phyloP scores from a whole-genome alignment of 1,284 basidiomycete species.

The Xerocomus minutiporus region DNA sequence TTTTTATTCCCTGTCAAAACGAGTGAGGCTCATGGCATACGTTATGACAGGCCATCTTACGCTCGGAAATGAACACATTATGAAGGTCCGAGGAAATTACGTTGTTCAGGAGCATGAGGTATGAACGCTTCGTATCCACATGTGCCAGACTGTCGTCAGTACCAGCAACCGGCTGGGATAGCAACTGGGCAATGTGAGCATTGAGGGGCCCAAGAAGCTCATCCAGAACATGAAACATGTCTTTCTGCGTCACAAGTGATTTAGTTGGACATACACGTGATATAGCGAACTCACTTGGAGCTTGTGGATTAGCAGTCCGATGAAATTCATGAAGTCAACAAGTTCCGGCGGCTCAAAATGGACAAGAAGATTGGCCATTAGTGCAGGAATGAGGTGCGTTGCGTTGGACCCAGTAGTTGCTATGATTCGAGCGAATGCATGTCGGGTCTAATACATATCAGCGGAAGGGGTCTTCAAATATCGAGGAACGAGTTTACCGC shows the following conservation, averaged over 20 bases:
- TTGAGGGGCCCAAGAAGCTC: conserved; percentile 86
- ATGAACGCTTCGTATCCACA: conserved; percentile 86
- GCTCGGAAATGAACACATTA: conserved; percentile 80
- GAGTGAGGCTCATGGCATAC: conserved; percentile 10
- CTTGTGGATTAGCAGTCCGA: conserved; percentile 86
- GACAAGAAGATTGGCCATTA: conserved; percentile 86
- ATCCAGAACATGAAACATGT: conserved; percentile 84
- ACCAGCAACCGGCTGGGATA: conserved; percentile 81
- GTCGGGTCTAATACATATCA: conserved; percentile 62
- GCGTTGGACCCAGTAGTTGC: conserved; percentile 84
- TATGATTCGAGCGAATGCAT: conserved; percentile 91
- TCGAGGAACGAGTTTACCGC: conserved; percentile 57
- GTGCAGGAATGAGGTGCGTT: conserved; percentile 74
- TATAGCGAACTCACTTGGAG: conserved; percentile 63
- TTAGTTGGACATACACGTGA: not conserved
- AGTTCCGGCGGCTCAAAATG: conserved; percentile 93
- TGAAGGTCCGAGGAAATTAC: conserved; percentile 82
- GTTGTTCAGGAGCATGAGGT: conserved; percentile 79
- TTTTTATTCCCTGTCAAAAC: conserved; percentile 71
- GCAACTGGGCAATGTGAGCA: conserved; percentile 75
- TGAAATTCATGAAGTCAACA: conserved; percentile 94
- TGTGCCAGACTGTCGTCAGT: conserved; percentile 89
- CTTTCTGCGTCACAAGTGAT: conserved; percentile 44
- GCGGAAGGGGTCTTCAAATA: conserved; percentile 4
- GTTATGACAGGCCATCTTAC: conserved; percentile 45